A percentile compares a stretch with the other conserved stretches of the same genome.
These are phyloP conservation scores for Chlamydomonas sphaeroides DNA, from an alignment of 139 green algal species.

Conservation along the genomic window DNA sequence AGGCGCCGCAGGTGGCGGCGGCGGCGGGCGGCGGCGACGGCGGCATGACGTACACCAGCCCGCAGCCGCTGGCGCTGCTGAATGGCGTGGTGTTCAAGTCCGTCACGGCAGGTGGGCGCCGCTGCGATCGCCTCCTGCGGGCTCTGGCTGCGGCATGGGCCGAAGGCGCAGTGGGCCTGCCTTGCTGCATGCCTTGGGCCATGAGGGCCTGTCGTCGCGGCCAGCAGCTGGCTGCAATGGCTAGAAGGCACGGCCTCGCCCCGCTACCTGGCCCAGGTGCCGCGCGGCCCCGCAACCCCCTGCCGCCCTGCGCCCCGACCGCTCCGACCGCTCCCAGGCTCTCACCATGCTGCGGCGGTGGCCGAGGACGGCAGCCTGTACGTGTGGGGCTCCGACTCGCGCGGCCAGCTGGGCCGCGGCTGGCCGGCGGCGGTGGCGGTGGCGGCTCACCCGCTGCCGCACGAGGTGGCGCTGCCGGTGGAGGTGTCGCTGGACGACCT, in stretches of 20 bases:
- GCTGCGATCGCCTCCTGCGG: too few species aligned
- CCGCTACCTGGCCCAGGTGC: too few species aligned
- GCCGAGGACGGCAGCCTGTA: slow-evolving; percentile 26
- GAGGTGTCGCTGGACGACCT: slow-evolving; percentile 34
- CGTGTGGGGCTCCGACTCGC: slow-evolving; percentile 40
- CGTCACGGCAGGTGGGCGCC: slow-evolving; percentile 33
- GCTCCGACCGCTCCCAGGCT: too few species aligned
- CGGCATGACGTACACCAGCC: slow-evolving; percentile 36
- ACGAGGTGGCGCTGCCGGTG: slow-evolving; percentile 13
- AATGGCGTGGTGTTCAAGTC: slow-evolving; percentile 40
- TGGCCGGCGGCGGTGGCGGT: slow-evolving; percentile 5
- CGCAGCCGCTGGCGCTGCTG: slow-evolving; percentile 41
- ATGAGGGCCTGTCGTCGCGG: too few species aligned
- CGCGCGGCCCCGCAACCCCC: too few species aligned
- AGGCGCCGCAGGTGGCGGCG: neutral
- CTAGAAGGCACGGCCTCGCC: too few species aligned
- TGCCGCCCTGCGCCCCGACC: too few species aligned
- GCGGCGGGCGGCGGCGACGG: too few species aligned
- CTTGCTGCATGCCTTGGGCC: too few species aligned
- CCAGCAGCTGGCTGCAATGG: too few species aligned
- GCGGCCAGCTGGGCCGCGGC: slow-evolving; percentile 40
- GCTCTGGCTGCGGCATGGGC: too few species aligned
- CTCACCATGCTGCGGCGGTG: slow-evolving; percentile 28
- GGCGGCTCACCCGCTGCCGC: slow-evolving; percentile 22
- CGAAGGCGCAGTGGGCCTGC: too few species aligned